Evolutionary conservation across 805 yeast genomes (phyloP), one percentile per base, ranked within the genome.

Genomic region (Metschnikowia orientalis): DNA sequence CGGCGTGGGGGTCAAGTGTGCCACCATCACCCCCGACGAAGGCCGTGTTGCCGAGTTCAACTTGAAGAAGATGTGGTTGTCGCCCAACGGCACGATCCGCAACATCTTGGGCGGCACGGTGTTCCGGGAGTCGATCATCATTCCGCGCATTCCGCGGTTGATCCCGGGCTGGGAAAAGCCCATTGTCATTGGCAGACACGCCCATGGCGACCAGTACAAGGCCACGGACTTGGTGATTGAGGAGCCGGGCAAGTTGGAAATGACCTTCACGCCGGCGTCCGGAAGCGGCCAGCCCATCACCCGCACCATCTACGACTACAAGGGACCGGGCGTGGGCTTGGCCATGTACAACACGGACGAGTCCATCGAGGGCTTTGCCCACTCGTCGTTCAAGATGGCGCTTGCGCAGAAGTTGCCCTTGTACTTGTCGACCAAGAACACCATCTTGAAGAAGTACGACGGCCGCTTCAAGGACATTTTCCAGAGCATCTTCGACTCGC

Each of bases 21-120:
- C 97, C 37, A 90, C 97, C 32, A 90, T 90, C 59, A 90, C 97
- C n/a, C 97, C 97, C 6, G 95, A 86, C 57, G 97, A 90, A 68
- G 92, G 86, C 29, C 79, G 97, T 53, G 97, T 90, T 33, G 69
- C 84, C 61, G 97, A 90, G 63, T 90, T 87, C 63, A 67, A 74
- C 36, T 73, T 90, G 61, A 88, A 90, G 69, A 83, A 88, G 61
- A 90, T 90, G 97, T 90, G 97, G 97, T 73, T 82, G 40, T 86
- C 95, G 10, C 97, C 97, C 44, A 90, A 90, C 63, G 97, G 97
- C 40, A 90, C 97, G 31, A 85, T 90, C 59, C 81, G 97, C 67
- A 90, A 90, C 69, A 81, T 90, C 42, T 69, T 90, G 40, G 96
- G 96, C 31, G 97, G 97, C 40, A 90, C 97, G 18, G 95, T 90